Evolutionary conservation across 2,329 filamentous ascomycete genomes (phyloP), one percentile per base, ranked within the genome.

Genomic region (Xylaria sp.): DNA sequence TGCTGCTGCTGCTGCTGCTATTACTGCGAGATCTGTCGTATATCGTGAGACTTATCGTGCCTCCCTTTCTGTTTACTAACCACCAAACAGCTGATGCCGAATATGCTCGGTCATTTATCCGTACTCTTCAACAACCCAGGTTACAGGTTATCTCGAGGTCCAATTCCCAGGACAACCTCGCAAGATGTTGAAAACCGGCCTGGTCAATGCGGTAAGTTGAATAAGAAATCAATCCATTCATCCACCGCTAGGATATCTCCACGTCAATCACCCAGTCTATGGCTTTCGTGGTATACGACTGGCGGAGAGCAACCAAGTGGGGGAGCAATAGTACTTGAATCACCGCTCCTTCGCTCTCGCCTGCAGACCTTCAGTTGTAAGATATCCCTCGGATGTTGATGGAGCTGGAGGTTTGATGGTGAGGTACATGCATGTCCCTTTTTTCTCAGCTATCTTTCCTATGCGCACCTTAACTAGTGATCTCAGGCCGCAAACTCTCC

Each of bases 201-300:
- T 65, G 39, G n/a, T 46, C 32, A 20, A 39, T 15, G 50, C 50
- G 63, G 62, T 66, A 72, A 67, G 68, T 63, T 9, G 12, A 57
- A 20, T 34, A 46, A 45, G 1, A 46, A 20, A 46, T 28, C n/a
- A n/a, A n/a, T 23, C n/a, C 10, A 55, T 43, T 15, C 32, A 46
- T 61, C n/a, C 30, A 68, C 83, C 92, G 93, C 93, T 90, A 91
- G 87, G 83, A 88, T 93, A 97, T 97, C 93, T 91, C 92, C 93
- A 90, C 90, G 89, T 90, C 86, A 88, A 90, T 89, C 91, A 85
- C 83, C 77, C 75, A 82, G 76, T 81, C 84, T 78, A 91, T 93
- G 92, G 90, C 89, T 91, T 86, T 89, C 89, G 89, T 93, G 93
- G 91, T 97, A 97, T 90, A 97, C 92, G 89, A 89, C 87, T 94